Evolutionary conservation across 192 early-diverging fungal genomes (phyloP), one percentile per base, ranked within the genome.

Genomic region (Coemansia sp.): DNA sequence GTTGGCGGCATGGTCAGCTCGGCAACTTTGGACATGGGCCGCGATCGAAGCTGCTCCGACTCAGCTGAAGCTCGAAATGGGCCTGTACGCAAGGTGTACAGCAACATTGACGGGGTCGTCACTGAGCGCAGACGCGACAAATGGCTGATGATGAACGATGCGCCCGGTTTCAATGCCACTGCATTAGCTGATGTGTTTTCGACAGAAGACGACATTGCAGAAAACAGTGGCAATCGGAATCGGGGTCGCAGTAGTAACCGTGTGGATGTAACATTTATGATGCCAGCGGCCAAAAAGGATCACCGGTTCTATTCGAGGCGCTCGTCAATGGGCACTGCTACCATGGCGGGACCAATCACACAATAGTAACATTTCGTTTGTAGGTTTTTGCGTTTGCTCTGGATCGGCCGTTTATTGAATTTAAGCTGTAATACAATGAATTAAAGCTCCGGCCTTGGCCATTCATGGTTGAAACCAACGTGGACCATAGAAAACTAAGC

Each of bases 31-130:
- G 66, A 62, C 7, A 57, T 65, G 1, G 41, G 61, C 33, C 73
- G 73, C 11, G 73, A 75, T 16, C 43, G 73, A 24, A 75, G 73
- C 51, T 59, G 60, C 59, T 75, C 73, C 20, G 73, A 75, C 15
- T 64, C 67, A 1, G 41, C 57, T 49, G 73, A 38, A 0, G 26
- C 46, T 21, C 66, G 59, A 3, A 24, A 35, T 0, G 38, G 51
- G 51, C 61, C 51, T 21, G 41, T 75, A 30, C 73, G 73, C 67
- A 69, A 75, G 59, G 73, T 69, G 15, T 59, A 65, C 24, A 75
- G 67, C 51, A 56, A 56, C 9, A 60, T 74, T 26, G 72, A 74
- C 43, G 56, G 46, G 7, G 60, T 56, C 2, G 43, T 39, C 15
- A 46, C 49, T 9, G 60, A 51, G 15, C 39, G 26, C 2, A 52